A percentile compares a stretch with the other conserved stretches of the same genome.
phyloP scores from a whole-genome alignment of 208 protist species.

The Crithidia sp. region DNA sequence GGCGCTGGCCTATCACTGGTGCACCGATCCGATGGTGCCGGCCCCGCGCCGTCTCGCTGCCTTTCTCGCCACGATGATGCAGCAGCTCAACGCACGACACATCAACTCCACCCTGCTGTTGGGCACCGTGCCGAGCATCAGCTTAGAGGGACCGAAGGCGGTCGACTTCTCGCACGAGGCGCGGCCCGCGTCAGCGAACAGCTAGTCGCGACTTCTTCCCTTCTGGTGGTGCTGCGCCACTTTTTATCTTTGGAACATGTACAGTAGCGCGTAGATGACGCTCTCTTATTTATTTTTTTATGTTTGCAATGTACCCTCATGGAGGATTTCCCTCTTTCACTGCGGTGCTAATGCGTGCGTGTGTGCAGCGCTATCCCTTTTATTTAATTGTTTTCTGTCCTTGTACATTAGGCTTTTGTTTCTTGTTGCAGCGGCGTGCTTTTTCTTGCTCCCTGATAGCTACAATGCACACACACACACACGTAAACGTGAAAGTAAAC shows the following conservation, averaged over 20 bases:
- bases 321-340: too few species aligned
- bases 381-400: neutral
- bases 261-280: too few species aligned
- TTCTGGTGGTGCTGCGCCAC: neutral
- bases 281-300: neutral
- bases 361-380: neutral
- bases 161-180: conserved; percentile 51
- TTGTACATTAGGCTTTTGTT: neutral
- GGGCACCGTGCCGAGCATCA: conserved; percentile 49
- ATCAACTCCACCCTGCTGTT: conserved; percentile 70
- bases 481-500: neutral
- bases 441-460: neutral
- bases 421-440: neutral
- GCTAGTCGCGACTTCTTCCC: neutral
- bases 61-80: conserved; percentile 64
- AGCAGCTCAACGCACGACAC: conserved; percentile 61
- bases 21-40: conserved; percentile 74
- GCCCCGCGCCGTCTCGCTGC: conserved; percentile 70
- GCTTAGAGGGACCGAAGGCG: conserved; percentile 49
- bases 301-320: neutral
- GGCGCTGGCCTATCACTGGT: conserved; percentile 73
- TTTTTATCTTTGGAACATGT: neutral
- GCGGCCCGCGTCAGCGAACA: neutral
- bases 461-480: neutral
- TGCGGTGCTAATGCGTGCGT: too few species aligned